Evolutionary conservation across 1,139 yeast species (phyloP), one percentile per base, ranked within the genome.

Genomic region (Protomyces lactucae-debilis): DNA sequence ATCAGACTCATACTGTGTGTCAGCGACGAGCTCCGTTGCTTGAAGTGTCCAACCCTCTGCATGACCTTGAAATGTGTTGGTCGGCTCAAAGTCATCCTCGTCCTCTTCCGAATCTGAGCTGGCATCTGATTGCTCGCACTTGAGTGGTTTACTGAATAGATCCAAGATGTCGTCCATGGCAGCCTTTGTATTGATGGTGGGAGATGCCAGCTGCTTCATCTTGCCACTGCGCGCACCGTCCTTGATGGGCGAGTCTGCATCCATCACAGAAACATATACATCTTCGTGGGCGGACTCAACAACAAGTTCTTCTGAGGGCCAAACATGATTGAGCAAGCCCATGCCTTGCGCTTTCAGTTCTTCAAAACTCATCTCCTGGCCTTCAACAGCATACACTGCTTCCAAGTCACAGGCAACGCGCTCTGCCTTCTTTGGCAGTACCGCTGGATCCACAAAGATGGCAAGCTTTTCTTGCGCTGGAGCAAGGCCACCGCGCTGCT

Each of bases 141-240:
- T 74, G 1, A 84, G 77, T 0, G 87, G 87, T 69, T 83, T 85
- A 71, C 87, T 89, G 72, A 89, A 88, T 88, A 91, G 87, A 25
- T 82, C 82, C 67, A 83, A 79, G 0, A 91, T 86, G 70, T 90
- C 97, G 63, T 84, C 83, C 64, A 85, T 82, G 0, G 96, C 95
- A 70, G 85, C 84, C 67, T 84, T 84, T 0, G 97, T 86, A 72
- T 82, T 90, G 70, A 88, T 81, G 0, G 97, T 90, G 0, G 96
- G 96, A 0, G 79, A 76, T n/a, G 76, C 73, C 14, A 72, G 57
- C 37, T 53, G 55, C n/a, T 51, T 28, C 16, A 43, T 43, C 25
- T 21, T 35, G 16, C 28, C 55, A 16, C 10, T n/a, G 25, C 64
- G 52, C 21, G 18, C 18, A 18, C 23, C 21, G 9, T 52, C 53